A percentile compares a stretch with the other conserved stretches of the same genome.
These are phyloP conservation scores for Colletotrichum tanaceti DNA, from an alignment of 2,329 filamentous ascomycete genomes.

Conservation along the genomic window DNA sequence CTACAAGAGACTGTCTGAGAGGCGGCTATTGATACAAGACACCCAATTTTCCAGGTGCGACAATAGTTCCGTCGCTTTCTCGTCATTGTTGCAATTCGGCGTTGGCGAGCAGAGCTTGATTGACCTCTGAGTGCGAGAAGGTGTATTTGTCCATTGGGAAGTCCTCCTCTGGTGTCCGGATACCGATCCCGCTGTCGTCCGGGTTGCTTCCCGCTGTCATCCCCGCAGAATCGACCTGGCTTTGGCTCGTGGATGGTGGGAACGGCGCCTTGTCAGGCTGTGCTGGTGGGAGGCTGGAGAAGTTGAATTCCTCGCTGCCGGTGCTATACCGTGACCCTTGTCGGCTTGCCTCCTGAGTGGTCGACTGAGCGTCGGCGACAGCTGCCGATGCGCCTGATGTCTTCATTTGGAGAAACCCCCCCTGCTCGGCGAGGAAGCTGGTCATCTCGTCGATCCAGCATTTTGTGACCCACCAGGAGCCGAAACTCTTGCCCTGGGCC, in stretches of 20 bases:
- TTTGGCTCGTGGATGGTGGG: constrained; percentile 56
- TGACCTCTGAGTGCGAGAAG: constrained; percentile 53
- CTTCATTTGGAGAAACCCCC: constrained; percentile 81
- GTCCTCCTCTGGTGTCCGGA: constrained; percentile 74
- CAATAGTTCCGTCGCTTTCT: constrained; percentile 10
- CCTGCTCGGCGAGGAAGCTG: constrained; percentile 87
- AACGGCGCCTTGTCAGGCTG: constrained; percentile 65
- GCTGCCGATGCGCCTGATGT: constrained; percentile 50
- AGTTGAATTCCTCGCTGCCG: constrained; percentile 58
- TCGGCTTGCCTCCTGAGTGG: constrained; percentile 52
- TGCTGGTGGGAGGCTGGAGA: constrained; percentile 59
- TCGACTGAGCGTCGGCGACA: constrained; percentile 49
- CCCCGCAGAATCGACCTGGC: constrained; percentile 57
- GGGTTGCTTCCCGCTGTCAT: constrained; percentile 54
- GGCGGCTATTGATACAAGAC: constrained; percentile 36
- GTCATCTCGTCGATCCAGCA: constrained; percentile 97
- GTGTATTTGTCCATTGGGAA: constrained; percentile 71
- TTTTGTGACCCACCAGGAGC: constrained; percentile 95
- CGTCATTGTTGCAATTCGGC: constrained; percentile 46
- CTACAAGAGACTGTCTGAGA: constrained; percentile 26
- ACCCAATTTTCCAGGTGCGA: constrained; percentile 36
- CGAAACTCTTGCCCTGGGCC: constrained; percentile 81
- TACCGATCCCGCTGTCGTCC: constrained; percentile 81
- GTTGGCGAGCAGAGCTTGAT: constrained; percentile 49
- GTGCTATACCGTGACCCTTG: constrained; percentile 57